Percentiles rank a stretch among this genome's conserved stretches.
Conservation (phyloP, 163 green algal genomes). For the Prototheca stagnorum region DNA sequence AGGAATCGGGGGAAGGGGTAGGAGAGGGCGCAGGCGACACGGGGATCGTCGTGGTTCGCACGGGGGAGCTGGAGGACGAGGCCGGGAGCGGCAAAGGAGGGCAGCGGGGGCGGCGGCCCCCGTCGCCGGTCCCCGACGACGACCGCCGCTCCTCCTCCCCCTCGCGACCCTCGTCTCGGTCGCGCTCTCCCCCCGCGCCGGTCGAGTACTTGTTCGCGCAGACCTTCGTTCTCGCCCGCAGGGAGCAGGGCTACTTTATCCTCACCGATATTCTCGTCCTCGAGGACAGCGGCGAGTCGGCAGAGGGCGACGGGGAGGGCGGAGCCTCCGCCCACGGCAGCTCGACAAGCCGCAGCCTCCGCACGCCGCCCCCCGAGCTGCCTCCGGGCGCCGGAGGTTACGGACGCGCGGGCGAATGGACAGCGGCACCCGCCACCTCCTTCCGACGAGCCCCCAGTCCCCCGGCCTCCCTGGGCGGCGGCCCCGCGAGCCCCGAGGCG, state of each 20-base stretch:
- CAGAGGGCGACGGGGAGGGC: neutral
- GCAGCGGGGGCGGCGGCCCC: neutral
- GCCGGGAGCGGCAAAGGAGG: neutral
- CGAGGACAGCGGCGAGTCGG: neutral
- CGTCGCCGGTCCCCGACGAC: neutral
- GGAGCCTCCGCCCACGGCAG: neutral
- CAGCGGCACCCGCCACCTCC: neutral
- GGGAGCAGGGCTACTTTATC: conserved; percentile 65
- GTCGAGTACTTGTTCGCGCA: too few species aligned
- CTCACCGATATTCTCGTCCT: conserved; percentile 65
- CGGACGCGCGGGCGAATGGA: too few species aligned
- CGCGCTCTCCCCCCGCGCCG: too few species aligned
- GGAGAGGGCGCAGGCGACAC: neutral
- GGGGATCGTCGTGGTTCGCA: neutral
- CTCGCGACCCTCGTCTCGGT: conserved; percentile 12
- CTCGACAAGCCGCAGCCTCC: neutral
- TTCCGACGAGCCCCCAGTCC: neutral
- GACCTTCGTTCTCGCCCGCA: conserved; percentile 60
- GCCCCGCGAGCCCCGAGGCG: too few species aligned
- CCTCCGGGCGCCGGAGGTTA: neutral
- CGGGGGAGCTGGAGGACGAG: neutral
- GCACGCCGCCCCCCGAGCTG: neutral
- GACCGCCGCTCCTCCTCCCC: neutral
- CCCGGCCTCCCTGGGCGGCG: too few species aligned
- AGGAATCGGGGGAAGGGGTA: too few species aligned